Percentiles rank a stretch among this genome's conserved stretches.
phyloP scores from a whole-genome alignment of 306 rosid genomes.

The Castanospermum australe region DNA sequence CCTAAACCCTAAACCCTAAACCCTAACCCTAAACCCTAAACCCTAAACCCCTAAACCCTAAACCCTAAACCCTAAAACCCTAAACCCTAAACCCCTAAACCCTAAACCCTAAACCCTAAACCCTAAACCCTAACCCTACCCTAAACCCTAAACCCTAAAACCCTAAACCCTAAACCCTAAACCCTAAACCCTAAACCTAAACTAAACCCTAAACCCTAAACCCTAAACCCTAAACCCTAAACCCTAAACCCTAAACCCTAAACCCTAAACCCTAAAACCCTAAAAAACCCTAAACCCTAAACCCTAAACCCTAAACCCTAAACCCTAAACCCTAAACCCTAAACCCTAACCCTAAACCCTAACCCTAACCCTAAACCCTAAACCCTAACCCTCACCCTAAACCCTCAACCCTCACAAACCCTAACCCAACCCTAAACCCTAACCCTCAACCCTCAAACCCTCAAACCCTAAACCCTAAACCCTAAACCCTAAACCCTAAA shows the following conservation, averaged over 20 bases:
- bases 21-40: constrained; percentile 7
- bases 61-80: constrained; percentile 23
- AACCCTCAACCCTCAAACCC: neutral
- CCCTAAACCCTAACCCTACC: constrained; percentile 20
- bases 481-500: neutral
- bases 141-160: constrained; percentile 23
- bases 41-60: constrained; percentile 23
- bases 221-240: constrained; percentile 31
- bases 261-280: constrained; percentile 24
- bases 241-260: constrained; percentile 32
- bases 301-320: constrained; percentile 30
- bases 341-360: neutral
- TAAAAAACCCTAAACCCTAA: constrained; percentile 29
- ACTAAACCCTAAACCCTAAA: constrained; percentile 32
- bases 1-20: constrained; percentile 18
- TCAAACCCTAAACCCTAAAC: neutral
- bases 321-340: neutral
- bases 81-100: constrained; percentile 15
- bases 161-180: constrained; percentile 3
- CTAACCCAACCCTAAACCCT: neutral
- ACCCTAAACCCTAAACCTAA: constrained; percentile 20
- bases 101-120: constrained; percentile 16
- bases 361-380: neutral
- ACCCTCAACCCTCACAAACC: neutral
- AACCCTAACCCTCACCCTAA: neutral